Evolutionary conservation across 2,329 filamentous ascomycete genomes (phyloP), one percentile per base, ranked within the genome.

Genomic region (Diaporthe destruens): DNA sequence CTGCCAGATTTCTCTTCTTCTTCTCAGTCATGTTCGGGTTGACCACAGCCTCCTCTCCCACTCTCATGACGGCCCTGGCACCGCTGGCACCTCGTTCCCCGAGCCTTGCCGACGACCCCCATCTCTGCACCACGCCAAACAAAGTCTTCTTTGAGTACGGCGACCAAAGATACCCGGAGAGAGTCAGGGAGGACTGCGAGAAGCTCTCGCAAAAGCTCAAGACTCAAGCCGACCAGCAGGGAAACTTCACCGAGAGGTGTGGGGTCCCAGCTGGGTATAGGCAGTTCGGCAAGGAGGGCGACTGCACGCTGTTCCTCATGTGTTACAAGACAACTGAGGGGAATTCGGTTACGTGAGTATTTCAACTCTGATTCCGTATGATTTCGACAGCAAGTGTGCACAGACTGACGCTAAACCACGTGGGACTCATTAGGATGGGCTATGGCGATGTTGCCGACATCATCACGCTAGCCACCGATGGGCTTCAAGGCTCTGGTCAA

Each of bases 401-500:
- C 20, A 34, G 14, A 47, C 39, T 47, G 25, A 63, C 4, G 11
- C 12, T 25, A 11, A 6, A 2, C 1, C 4, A 8, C 29, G 25
- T 49, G 25, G 0, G n/a, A n/a, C n/a, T n/a, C n/a, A n/a, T n/a
- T 12, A 63, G 57, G 18, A 11, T 61, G n/a, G 55, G 16, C 36
- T 44, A 44, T 9, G 57, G 16, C 9, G 57, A 61, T 14, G 29
- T 44, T 5, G 39, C 23, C 8, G 39, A 29, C 9, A 39, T 61
- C 2, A 32, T 61, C 8, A 32, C 47, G 36, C 14, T 29, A 16
- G 39, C 57, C 20, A 61, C 18, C 57, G 23, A 44, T 23, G 39
- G 39, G 1, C 16, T 61, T 4, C 11, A 8, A 29, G 6, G 8
- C 23, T 6, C 16, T 6, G 23, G 16, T 1, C 0, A 1, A 1